These are phyloP conservation scores for Microbotryum scabiosae DNA, from an alignment of 1,284 basidiomycete species.

Conservation along the genomic window DNA sequence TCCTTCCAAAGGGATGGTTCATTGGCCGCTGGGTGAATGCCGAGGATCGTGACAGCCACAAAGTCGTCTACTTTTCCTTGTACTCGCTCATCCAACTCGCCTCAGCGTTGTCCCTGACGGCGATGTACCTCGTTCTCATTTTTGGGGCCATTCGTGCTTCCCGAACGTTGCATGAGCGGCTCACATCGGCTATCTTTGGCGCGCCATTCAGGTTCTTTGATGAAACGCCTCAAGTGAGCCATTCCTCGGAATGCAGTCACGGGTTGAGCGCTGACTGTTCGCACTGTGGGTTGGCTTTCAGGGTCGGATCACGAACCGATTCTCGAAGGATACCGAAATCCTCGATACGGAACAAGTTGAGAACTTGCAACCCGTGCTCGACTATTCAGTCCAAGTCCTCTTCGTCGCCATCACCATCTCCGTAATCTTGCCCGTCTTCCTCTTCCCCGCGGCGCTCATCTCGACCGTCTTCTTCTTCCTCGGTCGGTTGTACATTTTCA, in stretches of 20 bases:
- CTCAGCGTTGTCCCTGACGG: constrained; percentile 33
- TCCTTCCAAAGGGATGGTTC: constrained; percentile 20
- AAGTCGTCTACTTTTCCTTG: constrained; percentile 60
- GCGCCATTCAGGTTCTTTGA: constrained; percentile 45
- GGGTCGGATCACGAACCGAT: constrained; percentile 46
- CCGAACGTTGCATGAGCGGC: constrained; percentile 34
- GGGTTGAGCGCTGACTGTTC: neutral
- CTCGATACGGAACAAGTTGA: constrained; percentile 79
- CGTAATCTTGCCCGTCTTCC: constrained; percentile 41
- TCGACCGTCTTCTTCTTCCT: constrained; percentile 25
- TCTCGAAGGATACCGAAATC: constrained; percentile 88
- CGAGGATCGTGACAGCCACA: constrained; percentile 22
- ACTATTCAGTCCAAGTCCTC: constrained; percentile 21
- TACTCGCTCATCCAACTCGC: constrained; percentile 52
- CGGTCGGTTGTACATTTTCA: constrained; percentile 22
- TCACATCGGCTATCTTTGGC: constrained; percentile 76
- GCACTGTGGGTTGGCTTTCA: neutral
- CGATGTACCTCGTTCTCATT: constrained; percentile 28
- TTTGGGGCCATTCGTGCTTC: constrained; percentile 22
- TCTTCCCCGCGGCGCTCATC: constrained; percentile 26
- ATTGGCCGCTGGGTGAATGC: constrained; percentile 40
- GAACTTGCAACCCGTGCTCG: constrained; percentile 49
- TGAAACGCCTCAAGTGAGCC: constrained; percentile 40
- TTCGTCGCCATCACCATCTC: constrained; percentile 46
- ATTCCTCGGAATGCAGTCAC: constrained; percentile 42